These are phyloP conservation scores for Cryptococcus sp. DNA, from an alignment of 1,284 basidiomycete genomes.

Conservation along the genomic window DNA sequence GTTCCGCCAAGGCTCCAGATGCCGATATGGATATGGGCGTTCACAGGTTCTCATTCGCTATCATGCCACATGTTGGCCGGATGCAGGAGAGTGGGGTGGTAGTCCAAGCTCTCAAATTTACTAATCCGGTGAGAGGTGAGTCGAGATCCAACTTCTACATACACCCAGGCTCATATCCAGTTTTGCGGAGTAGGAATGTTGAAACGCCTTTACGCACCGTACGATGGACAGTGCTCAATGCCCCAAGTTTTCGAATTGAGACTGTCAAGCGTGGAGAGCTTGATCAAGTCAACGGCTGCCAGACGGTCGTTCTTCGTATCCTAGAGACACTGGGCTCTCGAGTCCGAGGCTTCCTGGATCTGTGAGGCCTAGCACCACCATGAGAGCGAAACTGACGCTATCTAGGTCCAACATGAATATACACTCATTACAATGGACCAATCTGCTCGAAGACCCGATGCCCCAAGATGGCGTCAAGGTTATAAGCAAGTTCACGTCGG, in stretches of 20 bases:
- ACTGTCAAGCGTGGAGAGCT: conserved; percentile 90
- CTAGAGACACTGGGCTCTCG: conserved; percentile 87
- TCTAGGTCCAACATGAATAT: conserved; percentile 53
- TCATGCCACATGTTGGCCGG: conserved; percentile 74
- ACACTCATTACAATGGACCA: conserved; percentile 58
- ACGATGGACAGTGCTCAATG: not conserved
- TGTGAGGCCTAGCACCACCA: conserved; percentile 18
- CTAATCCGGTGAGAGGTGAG: conserved; percentile 58
- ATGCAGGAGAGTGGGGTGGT: conserved; percentile 59
- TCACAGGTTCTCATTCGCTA: conserved; percentile 77
- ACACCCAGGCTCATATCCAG: not conserved
- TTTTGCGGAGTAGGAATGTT: no score
- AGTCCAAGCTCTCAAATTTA: conserved; percentile 71
- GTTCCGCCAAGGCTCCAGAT: conserved; percentile 85
- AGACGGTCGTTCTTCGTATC: conserved; percentile 64
- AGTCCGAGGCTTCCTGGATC: conserved; percentile 56
- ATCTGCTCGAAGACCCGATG: conserved; percentile 71
- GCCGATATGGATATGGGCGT: conserved; percentile 48
- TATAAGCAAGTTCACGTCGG: conserved; percentile 45
- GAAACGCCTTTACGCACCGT: not conserved
- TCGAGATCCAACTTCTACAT: not conserved
- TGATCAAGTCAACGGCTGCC: conserved; percentile 56
- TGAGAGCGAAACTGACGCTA: conserved; percentile 9
- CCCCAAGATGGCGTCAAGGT: conserved; percentile 48
- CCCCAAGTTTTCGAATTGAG: conserved; percentile 77